Base-by-base conservation (phyloP, 345 rosid genomes). In the Citrus australasica region DNA sequence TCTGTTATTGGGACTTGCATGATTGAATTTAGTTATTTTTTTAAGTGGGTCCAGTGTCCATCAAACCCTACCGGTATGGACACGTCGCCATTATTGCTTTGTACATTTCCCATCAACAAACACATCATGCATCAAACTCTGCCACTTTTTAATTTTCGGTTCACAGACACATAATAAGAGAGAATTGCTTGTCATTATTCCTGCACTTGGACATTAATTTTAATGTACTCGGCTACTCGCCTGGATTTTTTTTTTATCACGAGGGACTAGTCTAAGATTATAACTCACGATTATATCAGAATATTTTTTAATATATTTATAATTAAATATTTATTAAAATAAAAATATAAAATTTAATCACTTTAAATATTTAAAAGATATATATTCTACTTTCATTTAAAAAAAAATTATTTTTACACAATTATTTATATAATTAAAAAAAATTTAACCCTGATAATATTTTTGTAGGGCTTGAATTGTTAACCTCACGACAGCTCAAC, bases 221-320 rank as follows among this genome's bases (percentile, higher is more conserved):
- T 11, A 9, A 42, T 11, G 48, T 42, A 10, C 16, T 42, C 14
- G 1, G 4, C 13, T 42, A 10, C 16, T 42, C 14, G 1, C 16
- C 13, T 4, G 1, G 16, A 10, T 2, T 0, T 33, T 33, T 33
- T 33, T 5, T 33, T 33, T 33, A 33, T 5, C 1, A 0, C 35
- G 0, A 33, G 35, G 6, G 0, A 33, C 0, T 33, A 33, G 5
- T 33, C 0, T 33, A 4, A 0, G 1, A 0, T 33, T 33, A 33
- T 33, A 33, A 33, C 0, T 33, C 0, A 33, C 0, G 0, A n/a
- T 33, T 5, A 5, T 0, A 33, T 33, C 0, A 4, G 0, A 5
- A 33, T 33, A 33, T 33, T 33, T 33, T 5, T 5, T 33, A 0
- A 4, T 33, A 33, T 33, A 33, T 33, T 33, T 33, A 33, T 4